phyloP scores from a whole-genome alignment of 257 asterid genomes.

The Solanum rostratum region DNA sequence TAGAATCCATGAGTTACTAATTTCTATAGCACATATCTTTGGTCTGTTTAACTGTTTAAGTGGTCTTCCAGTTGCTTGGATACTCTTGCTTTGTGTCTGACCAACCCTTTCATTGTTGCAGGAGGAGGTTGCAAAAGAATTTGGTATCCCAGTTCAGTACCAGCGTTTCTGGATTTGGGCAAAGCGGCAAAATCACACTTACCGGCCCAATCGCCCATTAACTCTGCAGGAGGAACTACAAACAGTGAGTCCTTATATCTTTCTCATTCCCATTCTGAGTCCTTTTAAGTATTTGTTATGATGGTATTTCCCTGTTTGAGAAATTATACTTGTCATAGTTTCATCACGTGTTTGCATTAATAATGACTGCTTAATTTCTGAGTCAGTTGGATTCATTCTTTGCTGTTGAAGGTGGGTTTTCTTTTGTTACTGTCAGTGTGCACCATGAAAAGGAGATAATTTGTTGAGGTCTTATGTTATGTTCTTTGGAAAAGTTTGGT shows the following conservation, averaged over 20 bases:
- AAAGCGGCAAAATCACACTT: constrained; percentile 93
- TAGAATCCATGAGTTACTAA: neutral
- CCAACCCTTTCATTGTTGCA: constrained; percentile 19
- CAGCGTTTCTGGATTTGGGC: constrained; percentile 99
- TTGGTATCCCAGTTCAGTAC: constrained; percentile 74
- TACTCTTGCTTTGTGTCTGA: neutral
- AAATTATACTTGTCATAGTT: neutral
- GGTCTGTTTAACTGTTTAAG: neutral
- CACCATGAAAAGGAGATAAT: neutral
- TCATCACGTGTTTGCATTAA: neutral
- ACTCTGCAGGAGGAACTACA: constrained; percentile 82
- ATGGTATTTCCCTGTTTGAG: neutral
- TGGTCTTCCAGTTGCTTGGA: neutral
- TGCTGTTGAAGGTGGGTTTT: neutral
- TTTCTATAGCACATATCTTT: neutral
- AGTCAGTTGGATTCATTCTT: neutral
- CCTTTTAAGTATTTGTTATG: neutral
- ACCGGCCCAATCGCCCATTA: constrained; percentile 91
- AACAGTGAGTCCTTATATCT: constrained; percentile 28
- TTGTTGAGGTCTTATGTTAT: neutral
- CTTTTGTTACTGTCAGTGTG: neutral
- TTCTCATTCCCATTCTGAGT: neutral
- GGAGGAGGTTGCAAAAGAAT: constrained; percentile 91
- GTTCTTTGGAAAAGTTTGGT: neutral
- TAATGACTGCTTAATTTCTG: neutral